Evolutionary conservation across 495 filamentous ascomycete species (phyloP).

Genomic region (Collariella sp.): DNA sequence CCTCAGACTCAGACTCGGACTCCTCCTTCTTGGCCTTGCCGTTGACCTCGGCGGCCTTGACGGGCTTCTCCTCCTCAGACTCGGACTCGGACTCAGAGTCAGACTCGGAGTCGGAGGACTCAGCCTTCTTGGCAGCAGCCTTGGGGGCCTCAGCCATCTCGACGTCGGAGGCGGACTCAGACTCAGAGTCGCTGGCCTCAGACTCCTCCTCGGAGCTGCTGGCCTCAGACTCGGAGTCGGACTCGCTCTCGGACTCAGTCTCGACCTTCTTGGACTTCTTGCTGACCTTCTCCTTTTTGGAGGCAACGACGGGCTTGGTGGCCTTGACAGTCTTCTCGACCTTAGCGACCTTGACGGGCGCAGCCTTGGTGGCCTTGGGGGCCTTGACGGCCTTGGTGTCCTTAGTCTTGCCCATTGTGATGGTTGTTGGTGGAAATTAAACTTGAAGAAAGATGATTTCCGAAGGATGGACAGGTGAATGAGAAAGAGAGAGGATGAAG

Average conservation of each 20-base stretch:
- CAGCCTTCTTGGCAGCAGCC: constrained; percentile 26
- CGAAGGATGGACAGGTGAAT: constrained; percentile 12
- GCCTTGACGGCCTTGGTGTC: constrained; percentile 40
- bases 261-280: constrained; percentile 27
- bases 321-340: constrained; percentile 29
- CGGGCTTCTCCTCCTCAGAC: constrained; percentile 34
- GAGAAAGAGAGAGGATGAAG: constrained; percentile 5
- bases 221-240: constrained; percentile 9
- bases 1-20: constrained; percentile 39
- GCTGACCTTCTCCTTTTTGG: constrained; percentile 9
- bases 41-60: constrained; percentile 25
- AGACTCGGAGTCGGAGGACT: constrained; percentile 27
- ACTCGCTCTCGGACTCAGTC: constrained; percentile 28
- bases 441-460: constrained; percentile 15
- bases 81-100: constrained; percentile 39
- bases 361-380: constrained; percentile 22
- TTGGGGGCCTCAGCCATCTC: constrained; percentile 42
- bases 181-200: constrained; percentile 10
- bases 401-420: constrained; percentile 51
- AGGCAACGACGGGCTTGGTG: constrained; percentile 10
- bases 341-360: constrained; percentile 40
- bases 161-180: constrained; percentile 30
- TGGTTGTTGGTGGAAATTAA: constrained; percentile 10
- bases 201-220: not conserved
- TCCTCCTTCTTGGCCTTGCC: constrained; percentile 28